Base-by-base conservation (phyloP, 2,329 filamentous ascomycete species). In the Ceratocystis albifundus region DNA sequence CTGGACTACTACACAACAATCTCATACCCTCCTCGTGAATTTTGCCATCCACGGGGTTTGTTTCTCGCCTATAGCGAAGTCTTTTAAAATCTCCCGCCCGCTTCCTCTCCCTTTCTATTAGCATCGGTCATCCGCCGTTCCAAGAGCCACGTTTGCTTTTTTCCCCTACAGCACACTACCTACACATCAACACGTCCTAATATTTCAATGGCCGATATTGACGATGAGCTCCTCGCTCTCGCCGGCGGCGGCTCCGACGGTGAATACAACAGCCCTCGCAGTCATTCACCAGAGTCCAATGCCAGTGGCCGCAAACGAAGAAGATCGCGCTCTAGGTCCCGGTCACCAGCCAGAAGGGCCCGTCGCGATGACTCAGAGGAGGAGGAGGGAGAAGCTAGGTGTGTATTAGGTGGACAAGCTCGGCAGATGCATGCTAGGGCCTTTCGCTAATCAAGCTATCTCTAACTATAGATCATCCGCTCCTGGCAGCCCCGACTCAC, bases 191-290 rank as follows among this genome's bases (percentile, higher is more conserved):
- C n/a, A 4, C 0, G 20, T 22, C 7, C 7, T 8, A 20, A 6
- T 20, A 48, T 20, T 6, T 81, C 70, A 72, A 96, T 96, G 91
- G 88, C 89, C 66, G 89, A 93, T 74, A 83, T 96, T 71, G 93
- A 97, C 74, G 91, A 93, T 72, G 93, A 96, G 79, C 86, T 97
- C 70, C 87, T 97, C 70, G 92, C 90, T 73, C 86, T 97, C 70
- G 94, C 92, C 65, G 94, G 90, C 72, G 67, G 67, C 32, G 90
- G 89, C 71, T 83, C 84, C 67, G 83, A 81, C 72, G 83, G 83
- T 71, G 83, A 84, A 75, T 82, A 78, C 66, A 62, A 44, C 61
- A 63, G 59, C 46, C 45, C 65, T 50, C 61, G 62, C 64, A 65
- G 62, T 22, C 30, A 22, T 20, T 67, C 66, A 25, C 66, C 62